Evolutionary conservation across 176 grass and related monocot genomes (phyloP), one percentile per base, ranked within the genome.

Genomic region (Microstegium vimineum): DNA sequence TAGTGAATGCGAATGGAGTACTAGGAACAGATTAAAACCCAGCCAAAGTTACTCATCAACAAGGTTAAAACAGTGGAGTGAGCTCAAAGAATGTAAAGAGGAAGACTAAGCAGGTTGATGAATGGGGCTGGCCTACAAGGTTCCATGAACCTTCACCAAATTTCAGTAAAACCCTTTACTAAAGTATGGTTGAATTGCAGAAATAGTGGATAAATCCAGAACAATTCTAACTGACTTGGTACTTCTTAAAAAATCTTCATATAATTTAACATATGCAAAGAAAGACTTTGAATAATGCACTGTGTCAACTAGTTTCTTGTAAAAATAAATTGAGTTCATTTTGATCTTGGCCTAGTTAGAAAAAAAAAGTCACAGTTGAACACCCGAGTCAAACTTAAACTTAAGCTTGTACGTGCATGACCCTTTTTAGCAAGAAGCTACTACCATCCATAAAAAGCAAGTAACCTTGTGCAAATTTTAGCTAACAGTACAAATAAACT

Each of bases 161-260:
- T 36, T 80, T 54, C 41, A 66, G 42, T 52, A 66, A 83, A 83
- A 83, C 14, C 28, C 40, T 83, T 35, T 32, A 56, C 9, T 56
- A 37, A 74, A 69, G 10, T 56, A 37, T 30, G 47, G 9, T 26
- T 57, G 20, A 75, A 69, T 66, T 87, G 30, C 70, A 81, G 13
- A 33, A 57, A 46, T 23, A 66, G 12, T 73, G 35, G 54, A 38
- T 43, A 31, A 36, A 0, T 69, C 28, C 33, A 62, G 26, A 46
- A 71, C 1, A 25, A 43, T 7, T 31, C 30, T 37, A 85, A n/a
- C 3, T 3, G 34, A n/a, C 47, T 35, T 40, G 15, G 40, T 74
- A 16, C 14, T 74, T 61, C 33, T 59, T 59, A 9, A 0, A 77
- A 34, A 79, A 42, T 62, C 10, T 30, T 57, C 54, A 73, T 18